Base-by-base conservation (phyloP, 2,329 filamentous ascomycete genomes). In the Penicillium sp. region DNA sequence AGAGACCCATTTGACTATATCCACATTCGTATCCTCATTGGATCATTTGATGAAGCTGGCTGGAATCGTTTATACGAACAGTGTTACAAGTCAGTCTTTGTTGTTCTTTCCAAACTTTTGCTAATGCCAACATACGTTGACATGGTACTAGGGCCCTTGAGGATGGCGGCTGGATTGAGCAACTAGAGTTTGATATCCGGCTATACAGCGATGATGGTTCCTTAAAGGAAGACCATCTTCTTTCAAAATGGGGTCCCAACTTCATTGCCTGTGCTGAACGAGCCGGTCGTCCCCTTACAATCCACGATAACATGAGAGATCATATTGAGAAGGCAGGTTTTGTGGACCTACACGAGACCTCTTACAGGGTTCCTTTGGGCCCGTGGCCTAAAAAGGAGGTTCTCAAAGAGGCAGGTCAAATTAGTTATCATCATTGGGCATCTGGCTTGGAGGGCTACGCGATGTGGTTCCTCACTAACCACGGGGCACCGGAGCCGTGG, bases 301-400 rank as follows among this genome's bases (percentile, higher is more conserved):
- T 60, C 3, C 59, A 65, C 24, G 44, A 57, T 16, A 65, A 58
- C 2, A 67, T 67, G 64, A 56, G 53, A 40, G 52, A 34, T 39
- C 47, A 47, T 14, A 59, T 65, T 5, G 60, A 64, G 28, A 54
- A 56, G 24, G 59, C 59, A 19, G 59, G 59, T 2, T 54, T 61
- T 26, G 58, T 54, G 3, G 78, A 83, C 46, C 73, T 83, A 3
- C 71, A 78, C 24, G 77, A 80, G 54, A 71, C 77, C 33, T 66
- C 78, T 7, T 77, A 77, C 61, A 81, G 80, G 60, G 72, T 83
- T 9, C 77, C 78, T 0, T 66, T 80, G 34, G 78, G 78, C 23
- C 67, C 72, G 2, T 80, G 78, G 78, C 73, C 77, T 1, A 73
- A 70, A 50, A 75, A 80, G 50, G 64, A 69, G 13, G 64, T 72